Base-by-base conservation (phyloP, 495 filamentous ascomycete genomes). In the Sporormia fimetaria region DNA sequence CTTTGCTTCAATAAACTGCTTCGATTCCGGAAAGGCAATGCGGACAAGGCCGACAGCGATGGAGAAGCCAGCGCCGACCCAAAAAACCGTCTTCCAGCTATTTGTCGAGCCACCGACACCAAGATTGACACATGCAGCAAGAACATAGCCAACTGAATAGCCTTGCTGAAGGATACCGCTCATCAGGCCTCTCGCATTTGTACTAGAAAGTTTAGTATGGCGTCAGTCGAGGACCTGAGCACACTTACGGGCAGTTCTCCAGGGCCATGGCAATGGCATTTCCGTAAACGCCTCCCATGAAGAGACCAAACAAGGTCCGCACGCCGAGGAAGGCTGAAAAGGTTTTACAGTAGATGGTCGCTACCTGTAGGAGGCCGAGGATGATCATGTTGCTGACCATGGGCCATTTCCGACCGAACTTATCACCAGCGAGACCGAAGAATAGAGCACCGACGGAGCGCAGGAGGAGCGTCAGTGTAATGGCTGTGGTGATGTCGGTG, bases 201-300 rank as follows among this genome's bases (percentile, higher is more conserved):
- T 33, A 12, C 40, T 44, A 22, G 4, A 8, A 21, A 3, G 11
- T 2, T 39, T 15, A 35, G 16, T n/a, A 7, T 27, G 12, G 8
- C 4, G 6, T 25, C 18, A 5, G n/a, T 3, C 17, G 22, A 10
- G 14, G 6, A 27, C 17, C 9, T 9, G 15, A 10, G 22, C 9
- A 16, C 25, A 44, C 64, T 43, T 62, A 67, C 63, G 80, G 78
- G 65, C 76, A 80, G 54, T 83, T 77, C 48, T 87, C 82, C 21
- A 87, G 61, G 0, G 79, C 81, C 79, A 83, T 86, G 20, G 80
- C 79, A 36, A 80, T 78, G n/a, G 81, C 77, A 54, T 83, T 78
- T 30, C 82, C 82, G 60, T 84, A 87, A 11, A 87, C 74, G 33
- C 82, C 82, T 16, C 82, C 82, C 81, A 86, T 87, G 36, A 82